Evolutionary conservation across 768 basidiomycete genomes (phyloP).

Genomic region (Calvatia gigantea): DNA sequence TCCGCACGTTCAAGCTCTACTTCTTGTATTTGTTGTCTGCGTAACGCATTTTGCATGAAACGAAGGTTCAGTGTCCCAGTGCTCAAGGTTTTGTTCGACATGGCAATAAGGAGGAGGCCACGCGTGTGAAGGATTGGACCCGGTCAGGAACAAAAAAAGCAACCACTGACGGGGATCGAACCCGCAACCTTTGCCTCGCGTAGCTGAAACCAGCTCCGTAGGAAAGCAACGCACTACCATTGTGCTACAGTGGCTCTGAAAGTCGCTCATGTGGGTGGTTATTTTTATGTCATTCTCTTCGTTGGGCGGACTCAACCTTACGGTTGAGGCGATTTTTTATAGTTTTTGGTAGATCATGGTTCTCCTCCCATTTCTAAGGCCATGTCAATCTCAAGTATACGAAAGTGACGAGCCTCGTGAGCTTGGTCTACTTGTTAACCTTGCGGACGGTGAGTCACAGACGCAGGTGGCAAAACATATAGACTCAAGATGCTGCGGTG

Average conservation of each 20-base stretch:
- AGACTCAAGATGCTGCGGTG: too few relatives aligned
- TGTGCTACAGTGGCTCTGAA: conserved; percentile 13
- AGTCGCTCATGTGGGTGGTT: neutral
- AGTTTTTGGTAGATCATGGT: too few relatives aligned
- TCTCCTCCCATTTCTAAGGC: too few relatives aligned
- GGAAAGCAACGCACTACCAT: conserved; percentile 18
- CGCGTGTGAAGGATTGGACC: too few relatives aligned
- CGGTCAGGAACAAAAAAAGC: neutral
- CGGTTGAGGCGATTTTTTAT: too few relatives aligned
- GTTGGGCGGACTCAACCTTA: too few relatives aligned
- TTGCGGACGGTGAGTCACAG: too few relatives aligned
- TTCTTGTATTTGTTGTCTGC: conserved; percentile 12
- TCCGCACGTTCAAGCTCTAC: conserved; percentile 13
- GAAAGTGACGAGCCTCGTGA: too few relatives aligned
- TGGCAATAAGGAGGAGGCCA: neutral
- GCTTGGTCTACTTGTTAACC: too few relatives aligned
- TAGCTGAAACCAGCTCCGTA: neutral
- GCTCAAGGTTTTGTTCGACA: conserved; percentile 15
- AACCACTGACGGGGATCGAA: conserved; percentile 15
- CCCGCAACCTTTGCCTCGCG: conserved; percentile 15
- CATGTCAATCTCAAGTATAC: too few relatives aligned
- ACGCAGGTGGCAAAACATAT: too few relatives aligned
- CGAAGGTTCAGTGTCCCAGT: conserved; percentile 15
- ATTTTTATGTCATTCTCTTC: too few relatives aligned
- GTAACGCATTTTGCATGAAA: conserved; percentile 19